Base-by-base conservation (phyloP, 805 yeast species). In the Blastobotrys robertii region DNA sequence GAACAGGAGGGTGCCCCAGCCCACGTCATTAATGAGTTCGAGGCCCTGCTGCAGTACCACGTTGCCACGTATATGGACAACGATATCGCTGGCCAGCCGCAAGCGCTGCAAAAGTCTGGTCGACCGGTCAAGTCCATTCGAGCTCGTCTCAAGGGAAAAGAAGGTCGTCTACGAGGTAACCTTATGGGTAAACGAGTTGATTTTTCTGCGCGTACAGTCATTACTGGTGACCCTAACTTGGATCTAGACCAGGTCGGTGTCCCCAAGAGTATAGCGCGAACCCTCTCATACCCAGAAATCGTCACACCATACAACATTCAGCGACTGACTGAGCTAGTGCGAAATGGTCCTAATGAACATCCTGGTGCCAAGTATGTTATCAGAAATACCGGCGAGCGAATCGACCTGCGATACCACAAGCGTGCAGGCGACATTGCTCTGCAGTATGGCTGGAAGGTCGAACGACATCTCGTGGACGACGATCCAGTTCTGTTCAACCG, bases 121-220 rank as follows among this genome's bases (percentile, higher is more conserved):
- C 83, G 99, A 67, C 98, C 99, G 2, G 94, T 92, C 53, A 92
- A 92, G 64, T 86, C 97, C 37, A 92, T 92, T 56, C 81, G 99
- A 69, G 97, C 99, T n/a, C 88, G 99, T 71, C 74, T 92, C 56
- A 92, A 92, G 81, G 98, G 99, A 70, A 92, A 92, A 58, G 99
- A 92, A 70, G 98, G 99, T 48, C 88, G 98, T 71, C 78, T 92
- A 50, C 81, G 98, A 76, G 97, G 97, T 60, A 92, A 92, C 60
- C 70, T 92, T 58, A 92, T 92, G 98, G 99, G 99, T 66, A 92
- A 92, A 74, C 92, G 98, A 75, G 99, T 92, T 46, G 97, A 92
- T 65, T 92, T 87, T 60, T 90, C 97, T 33, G 98, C 98, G 8
- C 86, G 98, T 71, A 88, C 98, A 2, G 99, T 92, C 58, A 92